Evolutionary conservation across 2,329 filamentous ascomycete genomes (phyloP), one percentile per base, ranked within the genome.

Genomic region (Phialophora expanda): DNA sequence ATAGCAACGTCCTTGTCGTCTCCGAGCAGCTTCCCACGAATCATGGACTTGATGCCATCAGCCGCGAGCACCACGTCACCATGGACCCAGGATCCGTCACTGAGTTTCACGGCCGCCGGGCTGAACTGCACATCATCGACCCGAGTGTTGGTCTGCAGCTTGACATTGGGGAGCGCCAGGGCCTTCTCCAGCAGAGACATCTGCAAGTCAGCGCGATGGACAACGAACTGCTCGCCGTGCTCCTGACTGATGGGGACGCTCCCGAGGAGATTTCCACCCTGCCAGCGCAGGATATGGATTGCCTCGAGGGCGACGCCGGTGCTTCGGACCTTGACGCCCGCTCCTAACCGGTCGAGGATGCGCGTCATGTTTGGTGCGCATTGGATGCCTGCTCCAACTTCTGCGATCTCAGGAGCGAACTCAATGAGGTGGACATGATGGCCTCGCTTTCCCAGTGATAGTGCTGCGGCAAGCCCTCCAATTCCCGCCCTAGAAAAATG

Each of bases 381-480:
- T 30, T 71, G 70, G 48, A 73, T 73, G 14, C 70, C 73, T 5
- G 69, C 70, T 14, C 72, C 71, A 69, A 70, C 57, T 65, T 71
- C 94, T 3, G 90, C 90, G 4, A 94, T 83, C 69, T 87, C 85
- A 3, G 88, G 85, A 0, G 90, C 90, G 41, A 84, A 85, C 75
- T 94, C 91, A 75, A 88, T 93, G 62, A 77, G 70, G 56, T 73
- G 72, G 26, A 77, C 75, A 53, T 71, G 64, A 67, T 78, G 75
- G 0, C 75, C 75, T 41, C 74, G 72, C 57, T 73, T 75, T 9
- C 75, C 70, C 0, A 77, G 64, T 2, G 74, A 73, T 58, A 76
- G 73, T 3, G 75, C 75, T 1, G 75, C 72, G 3, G 71, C 71
- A 2, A 77, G 69, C 3, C 76, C 76, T 26, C 74, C 74, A 50